A percentile compares a stretch with the other conserved stretches of the same genome.
These are phyloP conservation scores for Arthrobotrys pseudoclavata DNA, from an alignment of 2,329 filamentous ascomycete species.

Conservation along the genomic window DNA sequence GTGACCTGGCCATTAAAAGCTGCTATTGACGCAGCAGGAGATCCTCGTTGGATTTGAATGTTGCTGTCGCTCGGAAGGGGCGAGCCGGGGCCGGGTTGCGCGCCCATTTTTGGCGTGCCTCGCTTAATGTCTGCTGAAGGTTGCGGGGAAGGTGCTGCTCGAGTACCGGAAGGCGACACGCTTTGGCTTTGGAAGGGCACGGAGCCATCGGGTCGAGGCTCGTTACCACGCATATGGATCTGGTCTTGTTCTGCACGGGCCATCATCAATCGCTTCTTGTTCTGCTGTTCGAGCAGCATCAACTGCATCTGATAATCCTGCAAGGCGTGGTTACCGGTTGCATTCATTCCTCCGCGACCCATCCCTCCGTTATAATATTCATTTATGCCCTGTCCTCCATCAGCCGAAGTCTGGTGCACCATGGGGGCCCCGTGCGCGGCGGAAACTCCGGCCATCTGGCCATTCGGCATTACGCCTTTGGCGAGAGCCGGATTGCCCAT, in stretches of 20 bases:
- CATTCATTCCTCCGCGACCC: conserved; percentile 68
- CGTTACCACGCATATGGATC: conserved; percentile 71
- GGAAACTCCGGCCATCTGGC: conserved; percentile 77
- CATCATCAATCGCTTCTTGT: conserved; percentile 88
- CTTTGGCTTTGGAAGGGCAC: conserved; percentile 68
- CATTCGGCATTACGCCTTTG: conserved; percentile 76
- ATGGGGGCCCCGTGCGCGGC: conserved; percentile 83
- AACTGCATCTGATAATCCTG: conserved; percentile 92
- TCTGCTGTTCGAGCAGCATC: conserved; percentile 88
- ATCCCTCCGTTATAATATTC: conserved; percentile 64
- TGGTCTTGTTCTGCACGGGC: conserved; percentile 81
- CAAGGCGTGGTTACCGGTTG: conserved; percentile 80
- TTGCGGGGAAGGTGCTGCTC: conserved; percentile 76
- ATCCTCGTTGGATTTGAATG: conserved; percentile 74
- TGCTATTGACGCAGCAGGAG: conserved; percentile 67
- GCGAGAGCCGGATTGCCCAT: conserved; percentile 59
- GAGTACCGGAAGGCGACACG: conserved; percentile 73
- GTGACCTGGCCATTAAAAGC: conserved; percentile 68
- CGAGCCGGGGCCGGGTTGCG: conserved; percentile 83
- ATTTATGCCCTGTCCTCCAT: conserved; percentile 66
- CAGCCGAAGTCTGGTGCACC: conserved; percentile 80
- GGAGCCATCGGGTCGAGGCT: conserved; percentile 71
- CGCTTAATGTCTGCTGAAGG: conserved; percentile 76
- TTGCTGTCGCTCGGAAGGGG: conserved; percentile 78
- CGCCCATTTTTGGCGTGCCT: conserved; percentile 81